Conservation (phyloP, 1,284 basidiomycete species). For the Austroboletus rostrupii region DNA sequence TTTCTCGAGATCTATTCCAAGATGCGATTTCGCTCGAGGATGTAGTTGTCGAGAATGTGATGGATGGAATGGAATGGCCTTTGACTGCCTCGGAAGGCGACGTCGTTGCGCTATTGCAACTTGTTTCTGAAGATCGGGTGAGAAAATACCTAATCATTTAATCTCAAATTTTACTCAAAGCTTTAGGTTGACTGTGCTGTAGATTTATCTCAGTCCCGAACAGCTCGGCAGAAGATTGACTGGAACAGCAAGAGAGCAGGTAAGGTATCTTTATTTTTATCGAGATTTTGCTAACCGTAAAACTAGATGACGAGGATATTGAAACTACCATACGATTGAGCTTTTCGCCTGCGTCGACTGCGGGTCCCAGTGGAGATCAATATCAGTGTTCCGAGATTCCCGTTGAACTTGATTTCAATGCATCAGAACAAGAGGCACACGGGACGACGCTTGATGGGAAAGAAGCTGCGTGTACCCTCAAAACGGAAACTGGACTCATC, state of each 20-base stretch:
- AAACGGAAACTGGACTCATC: slow-evolving; percentile 40
- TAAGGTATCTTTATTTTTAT: slow-evolving; percentile 27
- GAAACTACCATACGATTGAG: slow-evolving; percentile 59
- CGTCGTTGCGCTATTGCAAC: slow-evolving; percentile 62
- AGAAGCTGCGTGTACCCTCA: slow-evolving; percentile 48
- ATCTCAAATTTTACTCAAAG: neutral
- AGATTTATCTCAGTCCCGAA: slow-evolving; percentile 57
- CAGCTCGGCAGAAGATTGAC: slow-evolving; percentile 53
- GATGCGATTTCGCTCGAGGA: slow-evolving; percentile 67
- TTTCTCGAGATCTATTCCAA: slow-evolving; percentile 59
- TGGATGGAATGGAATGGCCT: slow-evolving; percentile 67
- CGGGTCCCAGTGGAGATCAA: slow-evolving; percentile 11
- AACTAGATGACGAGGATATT: slow-evolving; percentile 74
- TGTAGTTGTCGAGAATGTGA: slow-evolving; percentile 41
- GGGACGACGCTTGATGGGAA: slow-evolving; percentile 42
- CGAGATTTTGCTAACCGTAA: slow-evolving; percentile 1
- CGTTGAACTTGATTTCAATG: slow-evolving; percentile 8
- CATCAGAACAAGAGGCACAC: slow-evolving; percentile 33
- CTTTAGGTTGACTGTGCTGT: slow-evolving; percentile 61
- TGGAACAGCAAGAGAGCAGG: slow-evolving; percentile 86
- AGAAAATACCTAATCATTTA: slow-evolving; percentile 3
- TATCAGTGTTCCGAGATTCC: slow-evolving; percentile 17
- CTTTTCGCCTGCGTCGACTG: slow-evolving; percentile 29
- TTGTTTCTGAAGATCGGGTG: slow-evolving; percentile 69
- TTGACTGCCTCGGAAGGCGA: slow-evolving; percentile 71